Percentiles rank a stretch among this genome's conserved stretches.
Conservation (phyloP, 148 eudicot genomes). For the Chenopodium berlandieri region DNA sequence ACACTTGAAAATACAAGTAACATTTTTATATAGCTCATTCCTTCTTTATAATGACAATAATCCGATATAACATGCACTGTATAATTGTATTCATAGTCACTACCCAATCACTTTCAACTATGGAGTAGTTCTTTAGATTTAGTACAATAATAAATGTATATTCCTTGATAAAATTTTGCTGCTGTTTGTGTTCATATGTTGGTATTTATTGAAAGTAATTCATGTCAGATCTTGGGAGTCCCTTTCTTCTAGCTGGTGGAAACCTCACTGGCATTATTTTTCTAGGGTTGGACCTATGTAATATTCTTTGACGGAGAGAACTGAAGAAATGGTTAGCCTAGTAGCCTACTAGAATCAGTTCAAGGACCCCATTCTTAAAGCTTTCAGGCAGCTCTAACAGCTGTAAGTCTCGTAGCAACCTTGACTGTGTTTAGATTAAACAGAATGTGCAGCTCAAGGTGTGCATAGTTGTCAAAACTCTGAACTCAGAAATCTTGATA, state of each 20-base stretch:
- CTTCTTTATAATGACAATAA: neutral
- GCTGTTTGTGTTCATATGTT: conserved; percentile 2
- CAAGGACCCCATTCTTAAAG: neutral
- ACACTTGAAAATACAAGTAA: neutral
- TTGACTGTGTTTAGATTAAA: neutral
- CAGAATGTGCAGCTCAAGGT: neutral
- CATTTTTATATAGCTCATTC: neutral
- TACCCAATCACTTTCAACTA: neutral
- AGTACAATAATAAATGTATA: neutral
- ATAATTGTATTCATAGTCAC: neutral
- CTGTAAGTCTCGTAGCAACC: neutral
- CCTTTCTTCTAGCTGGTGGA: neutral
- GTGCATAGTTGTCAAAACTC: neutral
- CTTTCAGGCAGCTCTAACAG: neutral
- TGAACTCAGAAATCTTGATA: neutral
- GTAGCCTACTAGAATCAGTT: neutral
- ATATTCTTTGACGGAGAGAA: neutral
- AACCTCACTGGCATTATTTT: neutral
- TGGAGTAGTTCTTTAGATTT: neutral
- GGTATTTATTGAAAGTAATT: neutral
- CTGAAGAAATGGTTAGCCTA: neutral
- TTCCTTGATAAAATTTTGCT: neutral
- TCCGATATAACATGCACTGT: neutral
- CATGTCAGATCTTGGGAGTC: too few species aligned
- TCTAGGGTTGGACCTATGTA: neutral